A percentile compares a stretch with the other conserved stretches of the same genome.
Conservation (phyloP, 331 rosid genomes). For the Spiraea crenata region DNA sequence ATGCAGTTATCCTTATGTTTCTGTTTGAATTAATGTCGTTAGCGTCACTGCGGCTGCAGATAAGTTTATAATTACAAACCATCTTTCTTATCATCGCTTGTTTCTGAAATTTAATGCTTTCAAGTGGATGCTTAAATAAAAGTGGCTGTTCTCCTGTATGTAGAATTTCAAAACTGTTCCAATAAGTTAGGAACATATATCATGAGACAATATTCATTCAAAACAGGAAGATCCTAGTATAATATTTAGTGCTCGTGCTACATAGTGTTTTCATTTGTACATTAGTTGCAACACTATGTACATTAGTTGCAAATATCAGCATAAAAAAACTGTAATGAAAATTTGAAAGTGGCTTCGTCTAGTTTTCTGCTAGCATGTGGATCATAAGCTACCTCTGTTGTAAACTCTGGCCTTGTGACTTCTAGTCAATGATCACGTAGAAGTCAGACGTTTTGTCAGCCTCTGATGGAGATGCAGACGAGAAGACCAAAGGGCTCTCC, state of each 20-base stretch:
- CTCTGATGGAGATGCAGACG: conserved; percentile 30
- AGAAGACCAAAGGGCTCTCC: conserved; percentile 13
- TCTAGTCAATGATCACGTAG: conserved; percentile 37
- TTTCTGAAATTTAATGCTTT: too few relatives aligned
- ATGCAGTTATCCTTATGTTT: neutral
- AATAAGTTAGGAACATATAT: too few relatives aligned
- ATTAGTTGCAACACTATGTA: neutral
- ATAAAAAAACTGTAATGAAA: neutral
- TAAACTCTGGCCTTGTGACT: neutral
- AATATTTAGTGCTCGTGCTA: neutral
- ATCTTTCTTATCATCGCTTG: too few relatives aligned
- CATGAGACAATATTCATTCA: neutral
- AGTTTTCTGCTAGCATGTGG: conserved; percentile 4
- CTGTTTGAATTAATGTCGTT: neutral
- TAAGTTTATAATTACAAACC: too few relatives aligned
- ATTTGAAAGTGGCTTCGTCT: neutral
- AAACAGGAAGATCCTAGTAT: neutral
- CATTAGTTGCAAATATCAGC: neutral
- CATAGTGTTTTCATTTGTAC: neutral
- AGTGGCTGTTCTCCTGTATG: too few relatives aligned
- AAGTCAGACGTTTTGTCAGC: conserved; percentile 25
- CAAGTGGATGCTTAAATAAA: too few relatives aligned
- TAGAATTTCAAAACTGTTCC: too few relatives aligned
- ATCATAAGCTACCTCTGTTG: conserved; percentile 1
- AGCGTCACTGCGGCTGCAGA: too few relatives aligned